Base-by-base conservation (phyloP, 345 rosid genomes). In the Pistacia atlantica region DNA sequence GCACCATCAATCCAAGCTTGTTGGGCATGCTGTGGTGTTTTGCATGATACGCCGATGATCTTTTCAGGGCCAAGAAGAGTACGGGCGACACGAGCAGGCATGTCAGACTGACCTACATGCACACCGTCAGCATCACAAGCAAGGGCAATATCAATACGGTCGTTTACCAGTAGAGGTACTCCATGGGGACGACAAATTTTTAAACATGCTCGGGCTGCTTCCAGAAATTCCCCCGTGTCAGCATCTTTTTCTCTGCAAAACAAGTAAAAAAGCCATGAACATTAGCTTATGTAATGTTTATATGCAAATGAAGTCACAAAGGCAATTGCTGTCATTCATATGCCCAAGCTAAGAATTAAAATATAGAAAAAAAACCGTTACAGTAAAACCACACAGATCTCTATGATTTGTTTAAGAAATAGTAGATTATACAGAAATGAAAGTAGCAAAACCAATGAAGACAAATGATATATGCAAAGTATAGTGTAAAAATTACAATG, bases 81-180 rank as follows among this genome's bases (percentile, higher is more conserved):
- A 7, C 97, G 92, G 13, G 78, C 97, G 25, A 75, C 68, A 14
- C 73, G 57, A 59, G 78, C 92, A 31, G 97, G 93, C 90, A 93
- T 91, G 83, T 96, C 97, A 0, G 95, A 89, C 57, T 96, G 98
- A 45, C 99, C 97, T 1, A 93, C 87, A 80, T 96, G 98, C 54
- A 96, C 97, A 37, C 99, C 98, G 78, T 93, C 91, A 17, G 99
- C 97, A 10, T 88, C 83, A 80, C 94, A 88, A 65, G 98, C 94
- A 52, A 96, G 87, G 75, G 97, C 97, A 69, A 96, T 75, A 84
- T 96, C 98, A 8, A 91, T 58, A 38, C 97, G 91, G 79, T 93
- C 99, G 78, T 96, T 92, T 69, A 96, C 92, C 81, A 96, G 80
- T 17, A 96, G 82, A 65, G 91, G 84, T 49, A 93, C 88, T 67